Evolutionary conservation across 164 flowering plant genomes (phyloP).

Genomic region (Piper betle): DNA sequence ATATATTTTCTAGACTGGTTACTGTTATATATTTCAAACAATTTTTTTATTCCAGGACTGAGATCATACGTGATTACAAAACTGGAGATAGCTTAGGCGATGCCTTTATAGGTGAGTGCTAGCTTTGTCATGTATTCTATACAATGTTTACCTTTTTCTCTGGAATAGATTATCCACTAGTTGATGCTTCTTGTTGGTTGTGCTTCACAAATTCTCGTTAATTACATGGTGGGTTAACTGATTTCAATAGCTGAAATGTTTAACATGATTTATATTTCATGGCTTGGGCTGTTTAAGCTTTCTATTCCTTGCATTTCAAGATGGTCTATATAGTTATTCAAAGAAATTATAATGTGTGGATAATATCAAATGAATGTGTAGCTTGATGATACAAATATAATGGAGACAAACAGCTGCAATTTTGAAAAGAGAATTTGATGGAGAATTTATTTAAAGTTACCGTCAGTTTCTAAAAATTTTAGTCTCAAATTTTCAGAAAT

Average conservation of each 20-base stretch:
- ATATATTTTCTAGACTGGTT: background rate
- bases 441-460: too few relatives aligned
- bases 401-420: too few relatives aligned
- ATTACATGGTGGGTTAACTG: background rate
- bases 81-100: conserved; percentile 91
- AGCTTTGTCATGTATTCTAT: background rate
- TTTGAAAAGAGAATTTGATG: too few relatives aligned
- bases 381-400: too few relatives aligned
- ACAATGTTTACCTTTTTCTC: background rate
- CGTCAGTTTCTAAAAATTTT: too few relatives aligned
- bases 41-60: conserved; percentile 45
- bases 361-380: too few relatives aligned
- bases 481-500: too few relatives aligned
- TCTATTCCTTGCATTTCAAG: too few relatives aligned
- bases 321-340: too few relatives aligned
- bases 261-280: background rate
- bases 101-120: conserved; percentile 74
- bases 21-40: too few relatives aligned
- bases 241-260: background rate
- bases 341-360: too few relatives aligned
- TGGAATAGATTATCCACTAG: background rate
- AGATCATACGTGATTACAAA: conserved; percentile 80
- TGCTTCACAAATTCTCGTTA: background rate
- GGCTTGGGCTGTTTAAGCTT: background rate
- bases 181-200: background rate